Base-by-base conservation (phyloP, 805 yeast species). In the Wickerhamomyces queroliae region DNA sequence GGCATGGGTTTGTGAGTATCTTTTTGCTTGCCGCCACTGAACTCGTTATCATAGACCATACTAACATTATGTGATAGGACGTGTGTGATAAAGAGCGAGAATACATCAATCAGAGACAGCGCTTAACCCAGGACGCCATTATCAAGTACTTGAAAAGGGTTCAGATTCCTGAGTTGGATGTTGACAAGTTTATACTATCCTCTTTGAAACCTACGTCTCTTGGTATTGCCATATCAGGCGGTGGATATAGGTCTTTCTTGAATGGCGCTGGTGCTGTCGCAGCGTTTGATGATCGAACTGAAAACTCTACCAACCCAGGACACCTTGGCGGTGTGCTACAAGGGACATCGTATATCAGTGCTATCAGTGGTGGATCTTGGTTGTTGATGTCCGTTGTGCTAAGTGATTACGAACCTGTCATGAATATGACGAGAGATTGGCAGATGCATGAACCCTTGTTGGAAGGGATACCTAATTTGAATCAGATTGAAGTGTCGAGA, bases 191-290 rank as follows among this genome's bases (percentile, higher is more conserved):
- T 42, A 43, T 49, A n/a, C 32, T 41, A n/a, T 42, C 46, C 6
- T 36, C 42, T 15, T 33, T 35, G 23, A 49, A 43, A 27, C 70
- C 67, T 2, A 52, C 51, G 15, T 66, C 70, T 36, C 64, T 83
- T 32, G 89, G 78, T 3, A 47, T 74, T 22, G 80, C 88, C 7
- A 78, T 80, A 48, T 72, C 86, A 13, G 96, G 96, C 33, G 96
- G 96, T 55, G 96, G 96, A 4, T 88, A 85, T 59, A 72, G 96
- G 45, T 95, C 96, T 25, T 85, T 88, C 87, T 63, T 88, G 33
- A 63, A 71, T 41, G 95, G 95, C 2, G 95, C 95, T 12, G 96
- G 96, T 26, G 78, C 80, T 56, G 62, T 88, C 17, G 67, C 90
- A 1, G 95, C 91, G 1, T 62, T 85, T 43, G 96, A 88, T 58